Conservation (phyloP, 805 yeast species). For the Metschnikowia reukaufii region DNA sequence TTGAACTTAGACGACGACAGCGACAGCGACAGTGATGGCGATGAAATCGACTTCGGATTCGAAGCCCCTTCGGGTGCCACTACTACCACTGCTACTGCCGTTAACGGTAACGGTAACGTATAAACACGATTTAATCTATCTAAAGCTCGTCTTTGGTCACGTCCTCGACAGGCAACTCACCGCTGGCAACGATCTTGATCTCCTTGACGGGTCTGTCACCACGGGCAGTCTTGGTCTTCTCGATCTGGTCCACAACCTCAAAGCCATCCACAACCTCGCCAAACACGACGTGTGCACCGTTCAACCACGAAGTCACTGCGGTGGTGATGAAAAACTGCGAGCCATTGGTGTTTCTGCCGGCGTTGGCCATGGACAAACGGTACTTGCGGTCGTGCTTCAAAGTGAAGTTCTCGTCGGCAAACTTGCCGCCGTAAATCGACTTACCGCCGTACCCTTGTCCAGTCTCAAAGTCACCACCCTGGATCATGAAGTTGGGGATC, state of each 20-base stretch:
- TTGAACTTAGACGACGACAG: slow-evolving; percentile 23
- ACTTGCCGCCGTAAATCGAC: slow-evolving; percentile 72
- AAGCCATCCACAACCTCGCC: slow-evolving; percentile 90
- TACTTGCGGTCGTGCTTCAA: slow-evolving; percentile 71
- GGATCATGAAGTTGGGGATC: slow-evolving; percentile 72
- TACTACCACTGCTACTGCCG: too few species aligned
- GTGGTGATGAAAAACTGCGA: slow-evolving; percentile 96
- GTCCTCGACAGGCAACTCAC: slow-evolving; percentile 52
- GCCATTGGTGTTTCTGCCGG: slow-evolving; percentile 79
- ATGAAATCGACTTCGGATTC: too few species aligned
- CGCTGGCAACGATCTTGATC: slow-evolving; percentile 66
- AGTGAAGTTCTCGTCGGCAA: slow-evolving; percentile 75
- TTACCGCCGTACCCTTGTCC: slow-evolving; percentile 78
- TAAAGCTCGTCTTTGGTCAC: slow-evolving; percentile 31
- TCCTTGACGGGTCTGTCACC: slow-evolving; percentile 73
- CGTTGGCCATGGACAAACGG: slow-evolving; percentile 75
- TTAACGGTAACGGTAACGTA: too few species aligned
- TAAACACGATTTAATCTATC: background rate
- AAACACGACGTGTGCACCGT: slow-evolving; percentile 93
- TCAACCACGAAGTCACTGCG: slow-evolving; percentile 86
- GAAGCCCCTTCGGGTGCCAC: too few species aligned
- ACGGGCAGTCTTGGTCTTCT: slow-evolving; percentile 63
- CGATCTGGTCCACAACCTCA: slow-evolving; percentile 77
- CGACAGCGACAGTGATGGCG: background rate
- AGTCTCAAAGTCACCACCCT: slow-evolving; percentile 83